These are phyloP conservation scores for Cryptococcus sp. DNA, from an alignment of 1,284 basidiomycete genomes.

Conservation along the genomic window DNA sequence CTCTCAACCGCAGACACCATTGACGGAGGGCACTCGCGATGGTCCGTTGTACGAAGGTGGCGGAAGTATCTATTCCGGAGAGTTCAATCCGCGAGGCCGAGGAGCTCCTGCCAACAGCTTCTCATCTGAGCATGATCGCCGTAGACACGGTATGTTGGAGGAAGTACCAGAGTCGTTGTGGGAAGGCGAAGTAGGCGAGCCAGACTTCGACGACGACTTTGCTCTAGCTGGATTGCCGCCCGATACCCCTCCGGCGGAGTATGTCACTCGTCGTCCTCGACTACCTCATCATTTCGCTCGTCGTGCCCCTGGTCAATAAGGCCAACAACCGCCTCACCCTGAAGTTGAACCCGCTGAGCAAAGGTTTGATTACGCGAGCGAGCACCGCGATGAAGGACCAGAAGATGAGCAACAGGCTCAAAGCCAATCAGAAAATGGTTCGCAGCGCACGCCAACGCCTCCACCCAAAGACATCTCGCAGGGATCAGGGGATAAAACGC, in stretches of 20 bases:
- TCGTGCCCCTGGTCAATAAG: constrained; percentile 11
- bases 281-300: constrained; percentile 20
- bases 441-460: constrained; percentile 14
- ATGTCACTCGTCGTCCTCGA: constrained; percentile 18
- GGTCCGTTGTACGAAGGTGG: constrained; percentile 37
- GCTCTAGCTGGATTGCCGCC: constrained; percentile 45
- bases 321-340: constrained; percentile 7
- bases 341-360: constrained; percentile 15
- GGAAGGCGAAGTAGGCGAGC: constrained; percentile 27
- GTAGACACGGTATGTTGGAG: constrained; percentile 12
- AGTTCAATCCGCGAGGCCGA: constrained; percentile 22
- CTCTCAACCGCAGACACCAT: constrained; percentile 8
- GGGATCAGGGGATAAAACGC: not conserved
- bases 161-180: constrained; percentile 34
- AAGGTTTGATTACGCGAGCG: constrained; percentile 1
- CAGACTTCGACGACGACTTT: constrained; percentile 45
- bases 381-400: constrained; percentile 4
- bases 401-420: constrained; percentile 10
- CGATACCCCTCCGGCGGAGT: constrained; percentile 35
- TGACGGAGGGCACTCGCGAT: constrained; percentile 22
- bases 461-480: not conserved
- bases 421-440: not conserved
- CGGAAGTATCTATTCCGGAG: constrained; percentile 38
- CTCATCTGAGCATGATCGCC: constrained; percentile 24
- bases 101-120: constrained; percentile 40